Evolutionary conservation across 345 rosid genomes (phyloP), one percentile per base, ranked within the genome.

Genomic region (Passiflora organensis): DNA sequence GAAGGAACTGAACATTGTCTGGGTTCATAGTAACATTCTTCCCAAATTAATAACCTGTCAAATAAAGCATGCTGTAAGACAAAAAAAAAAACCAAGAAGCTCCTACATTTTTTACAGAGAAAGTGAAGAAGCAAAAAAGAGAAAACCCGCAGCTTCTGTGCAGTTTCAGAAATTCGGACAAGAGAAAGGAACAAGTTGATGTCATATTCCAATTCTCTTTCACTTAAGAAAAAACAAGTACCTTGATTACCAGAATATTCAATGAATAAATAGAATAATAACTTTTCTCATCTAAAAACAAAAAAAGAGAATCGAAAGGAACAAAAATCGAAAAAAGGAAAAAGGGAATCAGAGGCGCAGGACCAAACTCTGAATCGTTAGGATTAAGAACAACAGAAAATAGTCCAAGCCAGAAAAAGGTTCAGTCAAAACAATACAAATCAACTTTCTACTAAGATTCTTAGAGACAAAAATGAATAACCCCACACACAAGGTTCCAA

Each of bases 11-110:
- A 69, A 58, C 58, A 41, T 38, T 63, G 66, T 22, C 51, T 32
- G 2, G 82, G 63, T 70, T 82, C 82, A 20, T 63, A 68, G 53
- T 80, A 76, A 58, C 85, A 85, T 68, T 85, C 97, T 72, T 94
- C 99, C 99, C 97, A 94, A 44, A 89, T 89, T 63, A 94, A 72
- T 59, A 94, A 75, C 74, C 99, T 89, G 76, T 55, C 18, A 9
- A 20, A 18, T 28, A 28, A 22, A 2, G 39, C 15, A 43, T 44
- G 13, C 34, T 58, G 60, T 24, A 53, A 74, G 23, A 43, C 6
- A 32, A 32, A 19, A 12, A 54, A 22, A 52, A 32, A 13, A 3
- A 3, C 17, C 5, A 38, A 14, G 36, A 20, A n/a, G n/a, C n/a
- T n/a, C n/a, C n/a, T n/a, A n/a, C n/a, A n/a, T n/a, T n/a, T n/a